Evolutionary conservation across 108 stramenopile genomes (phyloP).

Genomic region (Skeletonema potamos): DNA sequence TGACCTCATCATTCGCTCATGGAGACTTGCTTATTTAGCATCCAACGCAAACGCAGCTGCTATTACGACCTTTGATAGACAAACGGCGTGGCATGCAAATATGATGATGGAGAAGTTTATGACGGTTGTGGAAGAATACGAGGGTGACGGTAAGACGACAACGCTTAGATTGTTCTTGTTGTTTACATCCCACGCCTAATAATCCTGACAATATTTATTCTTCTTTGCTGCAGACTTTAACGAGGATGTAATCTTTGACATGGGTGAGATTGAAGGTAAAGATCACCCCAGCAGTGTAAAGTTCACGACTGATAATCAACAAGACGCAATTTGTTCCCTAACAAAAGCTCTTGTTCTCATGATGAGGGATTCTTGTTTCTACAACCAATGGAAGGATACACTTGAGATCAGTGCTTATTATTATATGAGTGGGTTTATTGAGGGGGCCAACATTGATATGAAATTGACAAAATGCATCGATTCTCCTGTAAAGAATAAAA

Average conservation of each 20-base stretch:
- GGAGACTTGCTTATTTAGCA: not conserved
- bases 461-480: too few relatives aligned
- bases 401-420: not conserved
- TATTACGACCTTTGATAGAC: too few relatives aligned
- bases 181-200: too few relatives aligned
- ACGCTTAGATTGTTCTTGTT: too few relatives aligned
- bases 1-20: not conserved
- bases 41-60: too few relatives aligned
- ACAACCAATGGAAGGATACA: not conserved
- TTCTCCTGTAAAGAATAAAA: too few relatives aligned
- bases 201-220: too few relatives aligned
- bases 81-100: not conserved
- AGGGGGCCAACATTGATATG: too few relatives aligned
- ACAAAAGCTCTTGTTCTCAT: not conserved
- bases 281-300: not conserved
- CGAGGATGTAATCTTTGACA: not conserved
- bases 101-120: not conserved
- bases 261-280: not conserved
- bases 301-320: not conserved
- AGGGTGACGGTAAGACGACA: not conserved
- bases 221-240: not conserved
- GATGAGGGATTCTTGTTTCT: not conserved
- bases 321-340: not conserved
- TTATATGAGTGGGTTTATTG: not conserved
- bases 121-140: not conserved